Base-by-base conservation (phyloP, 2,329 filamentous ascomycete species). In the Fusarium goolgardi region DNA sequence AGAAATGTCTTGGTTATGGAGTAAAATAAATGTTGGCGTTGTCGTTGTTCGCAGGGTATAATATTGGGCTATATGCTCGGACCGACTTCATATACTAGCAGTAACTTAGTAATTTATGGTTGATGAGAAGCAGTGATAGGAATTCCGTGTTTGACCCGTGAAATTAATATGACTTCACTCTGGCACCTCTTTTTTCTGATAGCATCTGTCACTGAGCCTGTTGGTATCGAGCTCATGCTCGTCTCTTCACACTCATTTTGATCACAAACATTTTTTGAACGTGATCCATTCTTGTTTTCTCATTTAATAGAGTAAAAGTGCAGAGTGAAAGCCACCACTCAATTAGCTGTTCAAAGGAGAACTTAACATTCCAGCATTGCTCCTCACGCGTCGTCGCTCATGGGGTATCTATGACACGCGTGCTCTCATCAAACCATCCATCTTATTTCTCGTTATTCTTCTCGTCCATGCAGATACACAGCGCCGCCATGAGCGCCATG, bases 391-490 rank as follows among this genome's bases (percentile, higher is more conserved):
- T 45, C 32, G n/a, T 27, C 23, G n/a, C 40, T 37, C 4, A 34
- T 39, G 23, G 35, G 51, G 60, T 54, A 69, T 69, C 55, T 51
- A 62, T 65, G 39, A 37, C 23, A 43, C 25, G 18, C 29, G 16
- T 25, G 2, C 6, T 49, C n/a, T 45, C 43, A 9, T 41, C 16
- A 25, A 20, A 9, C 5, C 15, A 23, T 13, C 16, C 8, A 21
- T 5, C 9, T 11, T 59, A 63, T 8, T 50, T 59, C 16, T 79
- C 77, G 25, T 78, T 78, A 35, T 89, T 85, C 79, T 84, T 85
- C 82, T 91, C 89, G 67, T 92, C 90, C 62, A 92, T 78, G 63
- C 85, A 88, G 53, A 92, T 88, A 73, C 88, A 91, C 72, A 92
- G 80, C 13, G 89, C 90, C 0, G 83, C 86, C 67, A 92, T 85